Evolutionary conservation across 176 grass and related monocot species (phyloP).

Genomic region (Metroxylon sagu): DNA sequence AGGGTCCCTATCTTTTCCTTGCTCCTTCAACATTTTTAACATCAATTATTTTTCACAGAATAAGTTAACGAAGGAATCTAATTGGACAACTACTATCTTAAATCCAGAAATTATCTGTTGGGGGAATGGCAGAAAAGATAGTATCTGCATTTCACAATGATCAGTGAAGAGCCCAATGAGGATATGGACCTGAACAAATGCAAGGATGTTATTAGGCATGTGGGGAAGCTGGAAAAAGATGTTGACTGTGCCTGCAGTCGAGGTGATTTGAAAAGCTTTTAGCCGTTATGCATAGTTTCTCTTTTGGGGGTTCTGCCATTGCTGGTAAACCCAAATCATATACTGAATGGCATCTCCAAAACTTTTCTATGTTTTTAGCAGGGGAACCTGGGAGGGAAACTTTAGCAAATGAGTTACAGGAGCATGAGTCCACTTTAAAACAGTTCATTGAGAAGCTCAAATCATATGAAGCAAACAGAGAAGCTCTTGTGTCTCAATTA

Average conservation of each 20-base stretch:
- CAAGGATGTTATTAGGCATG: conserved; percentile 41
- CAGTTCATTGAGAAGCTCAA: conserved; percentile 80
- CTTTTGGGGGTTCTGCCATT: not conserved
- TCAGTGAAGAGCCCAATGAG: conserved; percentile 46
- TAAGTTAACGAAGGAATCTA: conserved; percentile 20
- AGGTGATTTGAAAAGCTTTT: conserved; percentile 35
- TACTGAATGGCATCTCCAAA: conserved; percentile 28
- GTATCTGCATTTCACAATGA: conserved; percentile 63
- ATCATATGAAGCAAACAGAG: conserved; percentile 60
- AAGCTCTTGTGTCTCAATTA: conserved; percentile 60
- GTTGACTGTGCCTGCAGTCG: conserved; percentile 50
- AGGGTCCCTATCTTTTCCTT: conserved; percentile 16
- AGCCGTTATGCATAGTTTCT: not conserved
- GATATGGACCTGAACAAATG: conserved; percentile 69
- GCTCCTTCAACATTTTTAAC: conserved; percentile 9
- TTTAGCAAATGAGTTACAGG: conserved; percentile 61
- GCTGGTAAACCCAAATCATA: conserved; percentile 1
- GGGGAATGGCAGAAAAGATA: conserved; percentile 80
- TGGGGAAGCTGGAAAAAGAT: conserved; percentile 82
- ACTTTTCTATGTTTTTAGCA: conserved; percentile 35
- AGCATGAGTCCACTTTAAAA: conserved; percentile 52
- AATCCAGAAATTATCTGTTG: conserved; percentile 75
- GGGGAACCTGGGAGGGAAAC: conserved; percentile 51
- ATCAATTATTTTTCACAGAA: not conserved
- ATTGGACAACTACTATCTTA: conserved; percentile 2